A percentile compares a stretch with the other conserved stretches of the same genome.
These are phyloP conservation scores for Fusarium sp. DNA, from an alignment of 2,329 filamentous ascomycete species.

Conservation along the genomic window DNA sequence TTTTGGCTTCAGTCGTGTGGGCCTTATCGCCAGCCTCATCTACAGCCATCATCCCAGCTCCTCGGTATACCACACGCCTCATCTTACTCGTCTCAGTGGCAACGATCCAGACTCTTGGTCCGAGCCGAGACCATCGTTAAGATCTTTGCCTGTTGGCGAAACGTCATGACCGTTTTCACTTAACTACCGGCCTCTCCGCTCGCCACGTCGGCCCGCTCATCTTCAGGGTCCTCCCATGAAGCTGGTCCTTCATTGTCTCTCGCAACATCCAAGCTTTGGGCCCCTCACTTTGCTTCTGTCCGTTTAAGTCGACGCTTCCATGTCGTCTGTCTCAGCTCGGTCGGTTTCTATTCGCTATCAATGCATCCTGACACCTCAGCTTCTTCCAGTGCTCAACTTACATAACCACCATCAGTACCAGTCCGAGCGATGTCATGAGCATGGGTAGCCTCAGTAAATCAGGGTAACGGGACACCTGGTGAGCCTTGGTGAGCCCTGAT, in stretches of 20 bases:
- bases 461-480: constrained; percentile 23
- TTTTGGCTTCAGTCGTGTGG: constrained; percentile 35
- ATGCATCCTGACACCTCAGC: constrained; percentile 21
- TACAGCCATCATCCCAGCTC: constrained; percentile 48
- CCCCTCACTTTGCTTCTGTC: constrained; percentile 30
- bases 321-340: constrained; percentile 19
- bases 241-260: constrained; percentile 30
- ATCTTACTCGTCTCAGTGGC: constrained; percentile 37
- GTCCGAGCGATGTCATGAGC: constrained; percentile 44
- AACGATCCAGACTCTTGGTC: constrained; percentile 36
- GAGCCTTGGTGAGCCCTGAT: constrained; percentile 10
- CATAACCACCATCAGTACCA: constrained; percentile 38
- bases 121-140: constrained; percentile 39
- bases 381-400: constrained; percentile 30
- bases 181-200: constrained; percentile 32
- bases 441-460: constrained; percentile 41
- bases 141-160: constrained; percentile 29
- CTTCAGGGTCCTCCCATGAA: constrained; percentile 47
- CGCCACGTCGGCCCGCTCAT: constrained; percentile 42
- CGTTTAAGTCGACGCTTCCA: constrained; percentile 21
- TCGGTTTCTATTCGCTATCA: constrained; percentile 14
- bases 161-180: constrained; percentile 42
- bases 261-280: constrained; percentile 40
- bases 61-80: constrained; percentile 21
- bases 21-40: constrained; percentile 42